Evolutionary conservation across 352 stramenopile species (phyloP).

Genomic region (Pythium grandisporangium): DNA sequence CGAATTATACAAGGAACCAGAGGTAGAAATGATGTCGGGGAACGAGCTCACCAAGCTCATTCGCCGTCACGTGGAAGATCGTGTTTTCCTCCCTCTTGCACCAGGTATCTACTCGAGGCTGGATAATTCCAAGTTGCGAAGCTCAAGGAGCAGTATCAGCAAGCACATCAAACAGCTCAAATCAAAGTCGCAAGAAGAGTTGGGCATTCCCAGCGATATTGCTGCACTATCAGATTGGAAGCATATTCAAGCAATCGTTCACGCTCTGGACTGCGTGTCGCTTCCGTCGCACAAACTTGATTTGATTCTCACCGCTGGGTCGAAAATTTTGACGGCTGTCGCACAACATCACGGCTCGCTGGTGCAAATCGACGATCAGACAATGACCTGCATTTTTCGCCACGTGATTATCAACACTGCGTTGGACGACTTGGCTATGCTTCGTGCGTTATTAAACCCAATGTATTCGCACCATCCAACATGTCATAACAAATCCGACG

Average conservation of each 20-base stretch:
- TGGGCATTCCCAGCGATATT: conserved; percentile 58
- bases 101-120: conserved; percentile 41
- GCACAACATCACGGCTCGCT: conserved; percentile 37
- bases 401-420: conserved; percentile 58
- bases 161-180: conserved; percentile 60
- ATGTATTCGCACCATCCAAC: conserved; percentile 62
- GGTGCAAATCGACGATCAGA: conserved; percentile 49
- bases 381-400: conserved; percentile 55
- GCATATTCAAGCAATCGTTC: conserved; percentile 35
- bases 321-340: conserved; percentile 38
- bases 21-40: conserved; percentile 53
- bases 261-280: conserved; percentile 66
- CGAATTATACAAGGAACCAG: conserved; percentile 44
- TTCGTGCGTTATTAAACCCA: conserved; percentile 40
- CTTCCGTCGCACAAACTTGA: conserved; percentile 81
- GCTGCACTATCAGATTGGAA: conserved; percentile 47
- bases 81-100: conserved; percentile 62
- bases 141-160: conserved; percentile 17
- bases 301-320: conserved; percentile 47
- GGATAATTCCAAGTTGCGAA: conserved; percentile 28
- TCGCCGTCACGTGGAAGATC: conserved; percentile 69
- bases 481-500: conserved; percentile 52
- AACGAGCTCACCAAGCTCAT: conserved; percentile 73
- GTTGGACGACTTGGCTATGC: conserved; percentile 41
- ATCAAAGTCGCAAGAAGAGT: conserved; percentile 37